A percentile compares a stretch with the other conserved stretches of the same genome.
Evolutionary conservation across 768 basidiomycete genomes (phyloP).

Genomic region (Wakefieldia striispora): DNA sequence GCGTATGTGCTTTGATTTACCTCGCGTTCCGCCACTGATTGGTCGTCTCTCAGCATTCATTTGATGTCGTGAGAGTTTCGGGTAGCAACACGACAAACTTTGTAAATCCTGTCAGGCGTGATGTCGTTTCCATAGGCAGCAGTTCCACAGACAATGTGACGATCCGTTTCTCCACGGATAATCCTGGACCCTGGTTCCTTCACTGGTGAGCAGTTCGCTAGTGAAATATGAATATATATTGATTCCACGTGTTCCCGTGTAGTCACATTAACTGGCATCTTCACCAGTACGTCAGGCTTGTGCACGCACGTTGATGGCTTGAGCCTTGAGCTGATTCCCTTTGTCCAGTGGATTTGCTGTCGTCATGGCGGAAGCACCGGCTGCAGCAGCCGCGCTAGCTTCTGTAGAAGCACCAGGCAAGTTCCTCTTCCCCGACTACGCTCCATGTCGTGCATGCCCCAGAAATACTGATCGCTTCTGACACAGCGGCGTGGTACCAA

Average conservation of each 20-base stretch:
- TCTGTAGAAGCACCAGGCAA: background rate
- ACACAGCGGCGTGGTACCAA: too few relatives aligned
- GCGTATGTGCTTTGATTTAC: conserved; percentile 20
- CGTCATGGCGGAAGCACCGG: conserved; percentile 17
- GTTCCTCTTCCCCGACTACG: background rate
- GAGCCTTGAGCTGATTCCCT: background rate
- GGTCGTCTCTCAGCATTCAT: conserved; percentile 24
- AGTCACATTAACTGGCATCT: conserved; percentile 22
- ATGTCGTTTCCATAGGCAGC: conserved; percentile 21
- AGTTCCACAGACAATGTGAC: conserved; percentile 41
- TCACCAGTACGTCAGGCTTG: conserved; percentile 7
- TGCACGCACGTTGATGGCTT: background rate
- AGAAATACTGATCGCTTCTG: too few relatives aligned
- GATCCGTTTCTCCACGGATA: conserved; percentile 59
- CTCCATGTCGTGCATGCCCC: too few relatives aligned
- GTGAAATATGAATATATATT: background rate
- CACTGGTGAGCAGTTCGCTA: conserved; percentile 24
- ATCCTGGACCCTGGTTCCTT: too few relatives aligned
- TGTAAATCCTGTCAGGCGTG: conserved; percentile 33
- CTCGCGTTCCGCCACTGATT: background rate
- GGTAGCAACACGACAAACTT: conserved; percentile 29
- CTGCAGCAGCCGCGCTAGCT: background rate
- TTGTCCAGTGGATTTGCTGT: conserved; percentile 16
- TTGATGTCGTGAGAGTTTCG: conserved; percentile 31
- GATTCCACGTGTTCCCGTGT: background rate